phyloP scores from a whole-genome alignment of 2,329 filamentous ascomycete species.

The Amauroascus niger region DNA sequence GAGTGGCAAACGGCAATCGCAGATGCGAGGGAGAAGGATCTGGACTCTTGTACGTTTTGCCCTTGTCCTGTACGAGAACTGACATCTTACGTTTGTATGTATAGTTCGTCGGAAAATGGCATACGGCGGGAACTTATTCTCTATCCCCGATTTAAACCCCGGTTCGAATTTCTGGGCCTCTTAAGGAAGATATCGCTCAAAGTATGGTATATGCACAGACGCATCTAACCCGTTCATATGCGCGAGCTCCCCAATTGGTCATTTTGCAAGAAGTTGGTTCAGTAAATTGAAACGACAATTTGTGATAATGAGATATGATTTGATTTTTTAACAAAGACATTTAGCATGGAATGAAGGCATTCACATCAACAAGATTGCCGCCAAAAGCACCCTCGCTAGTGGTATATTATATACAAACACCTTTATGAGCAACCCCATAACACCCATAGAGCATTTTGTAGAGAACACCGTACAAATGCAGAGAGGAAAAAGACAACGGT shows the following conservation, averaged over 20 bases:
- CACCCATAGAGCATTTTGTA: neutral
- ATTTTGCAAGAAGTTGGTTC: neutral
- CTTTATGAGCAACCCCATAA: neutral
- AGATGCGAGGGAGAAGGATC: slow-evolving; percentile 3
- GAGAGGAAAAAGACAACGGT: neutral
- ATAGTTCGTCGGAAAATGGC: slow-evolving; percentile 12
- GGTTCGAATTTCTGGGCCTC: neutral
- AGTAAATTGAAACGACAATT: neutral
- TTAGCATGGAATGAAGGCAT: neutral
- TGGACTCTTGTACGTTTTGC: slow-evolving; percentile 8
- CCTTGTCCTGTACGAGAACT: neutral
- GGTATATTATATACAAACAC: neutral
- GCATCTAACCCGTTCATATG: neutral
- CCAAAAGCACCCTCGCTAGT: neutral
- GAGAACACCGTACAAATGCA: neutral
- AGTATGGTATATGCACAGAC: neutral
- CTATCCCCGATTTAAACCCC: slow-evolving; percentile 1
- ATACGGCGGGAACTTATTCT: slow-evolving; percentile 1
- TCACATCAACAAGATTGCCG: neutral
- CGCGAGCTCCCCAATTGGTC: neutral
- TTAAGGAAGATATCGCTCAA: neutral
- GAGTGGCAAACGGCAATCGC: slow-evolving; percentile 10
- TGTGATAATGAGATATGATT: too few relatives aligned
- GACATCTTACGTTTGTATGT: neutral
- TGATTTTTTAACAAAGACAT: too few relatives aligned